A percentile compares a stretch with the other conserved stretches of the same genome.
phyloP scores from a whole-genome alignment of 306 rosid species.

The Canavalia gladiata region DNA sequence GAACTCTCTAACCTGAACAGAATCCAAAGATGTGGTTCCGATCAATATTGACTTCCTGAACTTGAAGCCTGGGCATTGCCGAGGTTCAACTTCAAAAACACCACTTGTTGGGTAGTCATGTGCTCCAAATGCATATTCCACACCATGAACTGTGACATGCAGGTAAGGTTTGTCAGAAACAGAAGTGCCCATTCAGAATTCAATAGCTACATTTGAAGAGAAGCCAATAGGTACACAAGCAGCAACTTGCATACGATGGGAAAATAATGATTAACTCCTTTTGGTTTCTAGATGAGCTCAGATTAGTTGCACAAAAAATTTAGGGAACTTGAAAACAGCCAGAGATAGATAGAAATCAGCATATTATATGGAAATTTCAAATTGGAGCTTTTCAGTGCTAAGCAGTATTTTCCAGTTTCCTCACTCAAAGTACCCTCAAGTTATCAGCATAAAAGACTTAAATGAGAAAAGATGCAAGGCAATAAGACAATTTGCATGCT shows the following conservation, averaged over 20 bases:
- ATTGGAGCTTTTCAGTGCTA: neutral
- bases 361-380: constrained; percentile 5
- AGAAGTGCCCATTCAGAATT: constrained; percentile 31
- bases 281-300: constrained; percentile 19
- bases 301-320: neutral
- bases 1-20: constrained; percentile 87
- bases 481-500: neutral
- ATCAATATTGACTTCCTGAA: constrained; percentile 89
- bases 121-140: constrained; percentile 97
- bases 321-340: constrained; percentile 4
- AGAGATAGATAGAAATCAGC: neutral
- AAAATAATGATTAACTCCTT: neutral
- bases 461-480: constrained; percentile 9
- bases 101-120: constrained; percentile 97
- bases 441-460: neutral
- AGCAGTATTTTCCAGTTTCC: constrained; percentile 33
- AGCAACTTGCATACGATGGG: neutral
- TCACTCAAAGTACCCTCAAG: neutral
- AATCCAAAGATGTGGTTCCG: constrained; percentile 85
- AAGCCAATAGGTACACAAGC: neutral
- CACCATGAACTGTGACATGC: constrained; percentile 81
- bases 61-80: constrained; percentile 96
- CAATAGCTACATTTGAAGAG: neutral
- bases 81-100: constrained; percentile 98
- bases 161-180: constrained; percentile 45